Evolutionary conservation across 2,329 filamentous ascomycete species (phyloP).

Genomic region (Arthroderma sp.): DNA sequence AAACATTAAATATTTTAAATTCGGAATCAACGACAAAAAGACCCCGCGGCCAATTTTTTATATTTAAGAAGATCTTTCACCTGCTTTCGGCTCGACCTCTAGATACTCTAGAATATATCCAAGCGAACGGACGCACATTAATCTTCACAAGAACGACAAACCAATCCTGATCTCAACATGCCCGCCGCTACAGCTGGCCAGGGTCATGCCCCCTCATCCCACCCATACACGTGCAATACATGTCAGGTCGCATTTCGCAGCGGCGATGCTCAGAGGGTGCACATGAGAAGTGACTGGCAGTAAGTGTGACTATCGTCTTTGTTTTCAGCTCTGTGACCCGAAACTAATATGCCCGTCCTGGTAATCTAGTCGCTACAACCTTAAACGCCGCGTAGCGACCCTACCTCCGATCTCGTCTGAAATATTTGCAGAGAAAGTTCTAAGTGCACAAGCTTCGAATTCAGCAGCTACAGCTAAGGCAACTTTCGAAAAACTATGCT

Average conservation of each 20-base stretch:
- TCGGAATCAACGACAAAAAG: too few species aligned
- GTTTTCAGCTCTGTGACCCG: conserved; percentile 1
- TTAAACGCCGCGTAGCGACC: conserved; percentile 54
- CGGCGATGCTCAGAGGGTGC: conserved; percentile 79
- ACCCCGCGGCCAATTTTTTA: too few species aligned
- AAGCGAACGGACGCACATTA: background rate
- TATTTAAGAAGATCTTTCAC: too few species aligned
- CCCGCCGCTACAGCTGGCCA: background rate
- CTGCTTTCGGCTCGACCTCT: too few species aligned
- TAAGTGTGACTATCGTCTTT: conserved; percentile 38
- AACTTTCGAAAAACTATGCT: conserved; percentile 71
- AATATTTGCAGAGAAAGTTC: conserved; percentile 87
- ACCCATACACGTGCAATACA: conserved; percentile 91
- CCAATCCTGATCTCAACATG: conserved; percentile 1
- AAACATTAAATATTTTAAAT: too few species aligned
- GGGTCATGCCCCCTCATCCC: conserved; percentile 41
- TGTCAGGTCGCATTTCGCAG: conserved; percentile 94
- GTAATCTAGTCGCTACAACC: conserved; percentile 64
- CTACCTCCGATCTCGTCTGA: conserved; percentile 77
- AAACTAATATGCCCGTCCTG: too few species aligned
- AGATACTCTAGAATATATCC: too few species aligned
- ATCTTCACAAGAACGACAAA: background rate
- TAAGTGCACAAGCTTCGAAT: conserved; percentile 75
- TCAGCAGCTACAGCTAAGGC: conserved; percentile 78
- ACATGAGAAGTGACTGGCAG: conserved; percentile 99